Percentiles rank a stretch among this genome's conserved stretches.
phyloP scores from a whole-genome alignment of 805 yeast genomes.

The Cyberlindnera petersonii region DNA sequence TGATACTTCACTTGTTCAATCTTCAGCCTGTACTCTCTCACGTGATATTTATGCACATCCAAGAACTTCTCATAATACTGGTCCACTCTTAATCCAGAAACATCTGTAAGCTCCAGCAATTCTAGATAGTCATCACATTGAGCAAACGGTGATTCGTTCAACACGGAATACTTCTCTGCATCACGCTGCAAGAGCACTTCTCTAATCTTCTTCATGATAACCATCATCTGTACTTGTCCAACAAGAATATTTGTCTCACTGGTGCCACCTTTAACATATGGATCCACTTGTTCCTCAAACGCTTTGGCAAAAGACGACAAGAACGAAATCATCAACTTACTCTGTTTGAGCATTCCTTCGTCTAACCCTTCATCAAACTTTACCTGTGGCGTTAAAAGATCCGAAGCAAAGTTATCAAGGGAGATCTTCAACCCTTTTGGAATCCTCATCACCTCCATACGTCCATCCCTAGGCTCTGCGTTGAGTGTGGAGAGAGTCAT shows the following conservation, averaged over 20 bases:
- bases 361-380: slow-evolving; percentile 16
- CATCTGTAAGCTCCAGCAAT: slow-evolving; percentile 32
- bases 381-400: slow-evolving; percentile 16
- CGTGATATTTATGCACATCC: slow-evolving; percentile 20
- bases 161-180: slow-evolving; percentile 2
- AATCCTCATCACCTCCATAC: slow-evolving; percentile 36
- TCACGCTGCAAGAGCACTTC: slow-evolving; percentile 4
- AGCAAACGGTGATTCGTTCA: slow-evolving; percentile 24
- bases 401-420: slow-evolving; percentile 28
- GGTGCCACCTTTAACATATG: slow-evolving; percentile 24
- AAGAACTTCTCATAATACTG: slow-evolving; percentile 28
- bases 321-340: slow-evolving; percentile 19
- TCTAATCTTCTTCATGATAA: slow-evolving; percentile 18
- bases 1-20: slow-evolving; percentile 20
- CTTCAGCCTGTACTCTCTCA: slow-evolving; percentile 18
- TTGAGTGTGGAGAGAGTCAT: slow-evolving; percentile 12
- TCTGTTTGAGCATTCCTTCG: slow-evolving; percentile 15
- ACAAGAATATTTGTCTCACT: slow-evolving; percentile 27
- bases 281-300: slow-evolving; percentile 20
- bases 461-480: slow-evolving; percentile 9
- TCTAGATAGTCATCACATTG: slow-evolving; percentile 31
- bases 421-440: slow-evolving; percentile 33
- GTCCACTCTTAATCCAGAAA: slow-evolving; percentile 26
- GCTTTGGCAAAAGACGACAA: slow-evolving; percentile 17
- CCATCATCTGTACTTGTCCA: slow-evolving; percentile 26